A percentile compares a stretch with the other conserved stretches of the same genome.
Evolutionary conservation across 768 basidiomycete species (phyloP).

Genomic region (Auricularia auricula-judae): DNA sequence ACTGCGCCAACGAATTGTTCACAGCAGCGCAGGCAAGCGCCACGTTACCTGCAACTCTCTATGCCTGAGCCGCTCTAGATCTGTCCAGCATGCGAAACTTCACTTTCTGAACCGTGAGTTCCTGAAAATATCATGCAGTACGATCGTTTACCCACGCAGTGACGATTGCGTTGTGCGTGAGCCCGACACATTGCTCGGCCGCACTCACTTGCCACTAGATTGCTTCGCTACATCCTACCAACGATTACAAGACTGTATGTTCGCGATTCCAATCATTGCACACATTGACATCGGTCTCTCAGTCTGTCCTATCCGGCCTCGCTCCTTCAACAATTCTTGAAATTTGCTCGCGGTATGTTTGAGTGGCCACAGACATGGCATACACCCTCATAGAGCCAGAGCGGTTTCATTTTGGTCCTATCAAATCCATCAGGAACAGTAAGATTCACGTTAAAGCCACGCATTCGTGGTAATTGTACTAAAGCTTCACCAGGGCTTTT

Average conservation of each 20-base stretch:
- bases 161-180: slow-evolving; percentile 16
- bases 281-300: background rate
- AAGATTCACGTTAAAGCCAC: slow-evolving; percentile 8
- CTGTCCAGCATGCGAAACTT: slow-evolving; percentile 63
- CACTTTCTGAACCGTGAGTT: slow-evolving; percentile 64
- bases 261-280: background rate
- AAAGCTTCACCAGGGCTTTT: slow-evolving; percentile 42
- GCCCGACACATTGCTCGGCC: slow-evolving; percentile 30
- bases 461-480: background rate
- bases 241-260: slow-evolving; percentile 81
- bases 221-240: slow-evolving; percentile 63
- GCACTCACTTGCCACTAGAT: slow-evolving; percentile 3
- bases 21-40: slow-evolving; percentile 64
- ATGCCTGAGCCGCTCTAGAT: background rate
- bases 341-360: slow-evolving; percentile 59
- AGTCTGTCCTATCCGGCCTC: slow-evolving; percentile 81
- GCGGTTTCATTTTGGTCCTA: slow-evolving; percentile 90
- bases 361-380: background rate
- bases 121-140: background rate
- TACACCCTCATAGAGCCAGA: slow-evolving; percentile 23
- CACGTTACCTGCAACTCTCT: slow-evolving; percentile 27
- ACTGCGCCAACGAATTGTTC: slow-evolving; percentile 79
- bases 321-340: slow-evolving; percentile 67
- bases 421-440: slow-evolving; percentile 81
- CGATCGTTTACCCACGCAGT: slow-evolving; percentile 3